A percentile compares a stretch with the other conserved stretches of the same genome.
Evolutionary conservation across 768 basidiomycete species (phyloP).

Genomic region (Xerocomellus chrysenteron): DNA sequence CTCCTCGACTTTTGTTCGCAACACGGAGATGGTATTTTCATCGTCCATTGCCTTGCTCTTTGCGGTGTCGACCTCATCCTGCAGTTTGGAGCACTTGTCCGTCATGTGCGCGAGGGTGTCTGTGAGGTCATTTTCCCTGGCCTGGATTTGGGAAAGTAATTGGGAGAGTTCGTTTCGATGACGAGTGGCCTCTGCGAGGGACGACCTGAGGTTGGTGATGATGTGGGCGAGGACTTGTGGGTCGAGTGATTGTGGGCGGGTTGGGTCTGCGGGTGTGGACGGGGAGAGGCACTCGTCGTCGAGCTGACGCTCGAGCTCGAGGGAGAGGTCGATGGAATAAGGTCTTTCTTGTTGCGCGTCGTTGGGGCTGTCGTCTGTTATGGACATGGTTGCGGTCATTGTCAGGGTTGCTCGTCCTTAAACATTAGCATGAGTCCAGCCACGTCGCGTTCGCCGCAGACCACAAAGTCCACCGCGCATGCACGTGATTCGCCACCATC

Average conservation of each 20-base stretch:
- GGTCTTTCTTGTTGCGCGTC: conserved; percentile 27
- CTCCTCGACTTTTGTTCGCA: conserved; percentile 85
- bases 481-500: conserved; percentile 15
- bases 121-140: conserved; percentile 57
- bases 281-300: conserved; percentile 59
- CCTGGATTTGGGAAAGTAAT: conserved; percentile 48
- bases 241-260: conserved; percentile 59
- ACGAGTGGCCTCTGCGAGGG: conserved; percentile 58
- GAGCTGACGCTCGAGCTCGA: conserved; percentile 79
- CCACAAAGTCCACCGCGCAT: neutral
- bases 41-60: conserved; percentile 61
- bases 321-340: conserved; percentile 70
- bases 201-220: conserved; percentile 68
- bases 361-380: conserved; percentile 20
- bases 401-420: neutral
- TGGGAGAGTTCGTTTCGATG: conserved; percentile 69
- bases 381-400: conserved; percentile 27
- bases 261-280: conserved; percentile 37
- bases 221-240: conserved; percentile 75
- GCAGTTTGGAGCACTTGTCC: conserved; percentile 59
- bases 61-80: conserved; percentile 54
- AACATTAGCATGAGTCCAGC: neutral
- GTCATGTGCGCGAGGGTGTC: conserved; percentile 64
- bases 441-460: conserved; percentile 14
- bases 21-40: conserved; percentile 70